Evolutionary conservation across 225 moss, liverwort and hornwort species (phyloP).

Genomic region (Marchantia paleacea): DNA sequence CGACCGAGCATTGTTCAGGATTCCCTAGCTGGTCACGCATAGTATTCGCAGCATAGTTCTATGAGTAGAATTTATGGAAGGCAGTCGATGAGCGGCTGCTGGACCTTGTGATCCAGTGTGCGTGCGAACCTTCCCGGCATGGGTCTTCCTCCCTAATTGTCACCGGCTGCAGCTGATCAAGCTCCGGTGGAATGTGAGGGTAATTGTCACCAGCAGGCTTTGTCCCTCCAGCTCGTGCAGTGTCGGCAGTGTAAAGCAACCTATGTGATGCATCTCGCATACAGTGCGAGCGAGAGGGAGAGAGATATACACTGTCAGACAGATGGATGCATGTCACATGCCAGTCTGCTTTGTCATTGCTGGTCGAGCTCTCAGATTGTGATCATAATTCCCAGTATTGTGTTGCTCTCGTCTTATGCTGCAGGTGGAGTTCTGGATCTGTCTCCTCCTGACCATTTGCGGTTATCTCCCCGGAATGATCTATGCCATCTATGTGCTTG

Average conservation of each 20-base stretch:
- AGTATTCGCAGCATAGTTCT: neutral
- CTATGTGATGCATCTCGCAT: neutral
- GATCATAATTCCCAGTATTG: neutral
- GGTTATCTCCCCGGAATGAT: slow-evolving; percentile 12
- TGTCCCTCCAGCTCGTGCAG: neutral
- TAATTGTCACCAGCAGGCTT: neutral
- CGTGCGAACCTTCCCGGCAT: no score
- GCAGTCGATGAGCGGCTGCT: neutral
- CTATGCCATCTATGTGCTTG: slow-evolving; percentile 10
- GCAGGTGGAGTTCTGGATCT: slow-evolving; percentile 25
- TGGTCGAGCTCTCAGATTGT: neutral
- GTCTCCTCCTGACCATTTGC: slow-evolving; percentile 7
- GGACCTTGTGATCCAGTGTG: no score
- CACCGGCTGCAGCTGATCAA: neutral
- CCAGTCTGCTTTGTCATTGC: neutral
- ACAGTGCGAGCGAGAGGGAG: no score
- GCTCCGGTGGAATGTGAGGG: neutral
- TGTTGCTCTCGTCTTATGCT: neutral
- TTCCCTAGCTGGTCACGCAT: neutral
- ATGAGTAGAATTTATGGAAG: neutral
- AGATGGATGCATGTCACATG: neutral
- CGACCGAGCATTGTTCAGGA: neutral
- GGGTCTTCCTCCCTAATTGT: neutral
- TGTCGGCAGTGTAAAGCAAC: neutral
- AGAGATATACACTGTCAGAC: neutral